A percentile compares a stretch with the other conserved stretches of the same genome.
phyloP scores from a whole-genome alignment of 441 rosid genomes.

The Populus hybrid region DNA sequence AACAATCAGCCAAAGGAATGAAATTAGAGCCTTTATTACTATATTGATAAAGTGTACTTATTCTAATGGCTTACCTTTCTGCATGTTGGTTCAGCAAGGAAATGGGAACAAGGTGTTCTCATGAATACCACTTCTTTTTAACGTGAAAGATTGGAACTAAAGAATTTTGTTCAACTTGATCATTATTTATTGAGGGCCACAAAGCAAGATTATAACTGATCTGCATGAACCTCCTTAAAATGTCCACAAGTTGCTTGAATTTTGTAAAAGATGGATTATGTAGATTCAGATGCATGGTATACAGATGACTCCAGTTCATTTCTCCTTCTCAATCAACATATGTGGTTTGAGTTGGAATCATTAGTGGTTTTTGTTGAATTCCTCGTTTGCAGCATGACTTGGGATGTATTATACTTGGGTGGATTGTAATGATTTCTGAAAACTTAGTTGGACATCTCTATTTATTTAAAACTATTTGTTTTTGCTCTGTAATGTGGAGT shows the following conservation, averaged over 20 bases:
- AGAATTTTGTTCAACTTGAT: not conserved
- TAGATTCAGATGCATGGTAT: not conserved
- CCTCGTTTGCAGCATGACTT: not conserved
- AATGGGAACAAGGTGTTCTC: not conserved
- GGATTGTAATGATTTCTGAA: not conserved
- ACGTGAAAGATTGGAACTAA: not conserved
- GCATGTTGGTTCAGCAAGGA: not conserved
- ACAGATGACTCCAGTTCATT: not conserved
- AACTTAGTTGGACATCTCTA: not conserved
- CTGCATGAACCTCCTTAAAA: not conserved
- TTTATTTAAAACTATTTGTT: slow-evolving; percentile 21
- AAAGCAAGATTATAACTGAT: not conserved
- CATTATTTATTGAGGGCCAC: not conserved
- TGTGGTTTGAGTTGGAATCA: not conserved
- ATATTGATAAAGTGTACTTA: not conserved
- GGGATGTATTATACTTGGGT: not conserved
- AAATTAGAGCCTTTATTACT: not conserved
- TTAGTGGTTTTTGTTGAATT: not conserved
- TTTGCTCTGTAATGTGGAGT: not conserved
- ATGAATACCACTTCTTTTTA: not conserved
- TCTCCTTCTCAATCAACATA: not conserved
- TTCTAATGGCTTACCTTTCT: not conserved
- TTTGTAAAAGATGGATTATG: not conserved
- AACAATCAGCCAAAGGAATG: not conserved
- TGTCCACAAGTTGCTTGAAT: not conserved